These are phyloP conservation scores for Mycena pura DNA, from an alignment of 768 basidiomycete genomes.

Conservation along the genomic window DNA sequence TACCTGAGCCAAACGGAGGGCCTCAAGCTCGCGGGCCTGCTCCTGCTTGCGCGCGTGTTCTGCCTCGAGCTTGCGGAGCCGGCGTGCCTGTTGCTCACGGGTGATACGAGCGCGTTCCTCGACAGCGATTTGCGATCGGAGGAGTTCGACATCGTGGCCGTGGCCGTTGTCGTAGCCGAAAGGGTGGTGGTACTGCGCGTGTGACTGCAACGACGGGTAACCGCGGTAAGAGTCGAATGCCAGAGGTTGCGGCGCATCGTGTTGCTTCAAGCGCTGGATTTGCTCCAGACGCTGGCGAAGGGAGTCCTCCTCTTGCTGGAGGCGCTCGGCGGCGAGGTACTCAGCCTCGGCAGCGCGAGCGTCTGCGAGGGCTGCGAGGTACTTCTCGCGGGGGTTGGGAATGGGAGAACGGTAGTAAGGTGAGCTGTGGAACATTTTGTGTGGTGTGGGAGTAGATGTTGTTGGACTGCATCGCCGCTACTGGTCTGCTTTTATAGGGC, in stretches of 20 bases:
- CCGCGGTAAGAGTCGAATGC: neutral
- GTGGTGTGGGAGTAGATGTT: constrained; percentile 3
- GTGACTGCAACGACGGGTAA: constrained; percentile 6
- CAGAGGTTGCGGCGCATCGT: neutral
- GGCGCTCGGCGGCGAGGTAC: constrained; percentile 42
- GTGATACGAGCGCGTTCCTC: constrained; percentile 20
- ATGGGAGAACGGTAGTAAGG: constrained; percentile 7
- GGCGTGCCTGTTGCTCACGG: constrained; percentile 25
- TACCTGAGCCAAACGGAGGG: constrained; percentile 4
- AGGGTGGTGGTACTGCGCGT: neutral
- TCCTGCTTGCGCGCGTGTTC: constrained; percentile 24
- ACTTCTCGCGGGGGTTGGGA: constrained; percentile 39
- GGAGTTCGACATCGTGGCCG: constrained; percentile 15
- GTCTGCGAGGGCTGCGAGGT: constrained; percentile 44
- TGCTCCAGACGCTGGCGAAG: constrained; percentile 35
- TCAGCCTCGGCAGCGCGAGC: constrained; percentile 46
- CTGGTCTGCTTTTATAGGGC: constrained; percentile 28
- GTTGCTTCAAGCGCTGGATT: constrained; percentile 27
- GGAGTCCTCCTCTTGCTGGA: constrained; percentile 39
- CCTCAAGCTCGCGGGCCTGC: constrained; percentile 5
- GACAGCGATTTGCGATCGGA: constrained; percentile 17
- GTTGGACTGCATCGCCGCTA: neutral
- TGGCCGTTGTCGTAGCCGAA: neutral
- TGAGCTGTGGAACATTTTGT: constrained; percentile 27
- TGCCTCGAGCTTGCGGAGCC: constrained; percentile 22